These are phyloP conservation scores for Erysimum cheiri DNA, from an alignment of 441 rosid genomes.

Conservation along the genomic window DNA sequence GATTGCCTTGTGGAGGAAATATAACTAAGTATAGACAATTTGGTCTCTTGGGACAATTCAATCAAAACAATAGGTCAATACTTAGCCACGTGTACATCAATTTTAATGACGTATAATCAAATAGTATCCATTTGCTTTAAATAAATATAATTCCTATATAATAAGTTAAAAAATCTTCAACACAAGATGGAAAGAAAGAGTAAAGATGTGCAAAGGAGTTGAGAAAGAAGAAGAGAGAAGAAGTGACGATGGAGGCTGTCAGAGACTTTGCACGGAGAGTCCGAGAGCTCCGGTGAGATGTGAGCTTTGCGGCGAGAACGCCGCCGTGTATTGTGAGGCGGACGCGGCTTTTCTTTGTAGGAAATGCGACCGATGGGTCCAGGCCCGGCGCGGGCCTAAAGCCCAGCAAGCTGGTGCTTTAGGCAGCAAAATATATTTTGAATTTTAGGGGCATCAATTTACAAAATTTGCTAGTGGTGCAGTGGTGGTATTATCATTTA, in stretches of 20 bases:
- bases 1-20: conserved; percentile 15
- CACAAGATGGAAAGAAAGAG: background rate
- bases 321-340: conserved; percentile 72
- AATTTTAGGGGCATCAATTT: no score
- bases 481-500: no score
- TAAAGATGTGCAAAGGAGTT: conserved; percentile 63
- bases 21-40: conserved; percentile 20
- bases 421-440: no score
- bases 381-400: conserved; percentile 4
- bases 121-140: conserved; percentile 5
- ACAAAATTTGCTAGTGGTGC: no score
- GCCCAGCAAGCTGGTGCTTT: no score
- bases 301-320: conserved; percentile 65
- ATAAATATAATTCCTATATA: conserved; percentile 4
- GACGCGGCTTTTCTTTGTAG: conserved; percentile 69
- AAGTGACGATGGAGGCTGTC: conserved; percentile 3
- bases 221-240: conserved; percentile 36
- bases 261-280: conserved; percentile 10
- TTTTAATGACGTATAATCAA: no score
- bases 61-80: conserved; percentile 13
- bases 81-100: conserved; percentile 21
- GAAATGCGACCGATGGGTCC: conserved; percentile 74
- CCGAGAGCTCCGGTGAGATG: conserved; percentile 44
- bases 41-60: conserved; percentile 1
- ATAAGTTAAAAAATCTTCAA: background rate